phyloP scores from a whole-genome alignment of 1,139 yeast species.

The Trichomonascaceae sp. region DNA sequence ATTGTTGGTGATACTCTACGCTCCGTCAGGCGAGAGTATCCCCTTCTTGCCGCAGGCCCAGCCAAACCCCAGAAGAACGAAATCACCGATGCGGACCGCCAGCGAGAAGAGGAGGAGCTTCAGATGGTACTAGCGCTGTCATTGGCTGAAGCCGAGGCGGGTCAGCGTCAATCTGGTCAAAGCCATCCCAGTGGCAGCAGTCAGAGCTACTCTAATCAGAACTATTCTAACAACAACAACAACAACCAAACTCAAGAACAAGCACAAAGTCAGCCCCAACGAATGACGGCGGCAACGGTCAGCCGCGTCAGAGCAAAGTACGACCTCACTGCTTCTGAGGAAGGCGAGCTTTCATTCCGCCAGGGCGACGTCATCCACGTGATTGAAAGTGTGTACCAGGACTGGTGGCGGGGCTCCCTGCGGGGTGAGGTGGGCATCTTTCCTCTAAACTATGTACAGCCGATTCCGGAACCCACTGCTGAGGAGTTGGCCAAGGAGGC shows the following conservation, averaged over 20 bases:
- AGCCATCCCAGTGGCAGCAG: conserved; percentile 2
- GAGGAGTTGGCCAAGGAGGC: conserved; percentile 35
- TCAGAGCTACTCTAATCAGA: conserved; percentile 5
- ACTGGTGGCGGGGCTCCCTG: conserved; percentile 92
- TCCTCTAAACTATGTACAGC: conserved; percentile 85
- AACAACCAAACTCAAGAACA: conserved; percentile 5
- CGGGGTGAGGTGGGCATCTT: conserved; percentile 79
- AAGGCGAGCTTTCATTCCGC: conserved; percentile 31
- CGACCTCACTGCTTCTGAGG: conserved; percentile 52
- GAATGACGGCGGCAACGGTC: conserved; percentile 31
- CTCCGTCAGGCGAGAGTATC: conserved; percentile 20
- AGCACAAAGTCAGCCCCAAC: conserved; percentile 5
- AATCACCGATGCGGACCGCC: conserved; percentile 35
- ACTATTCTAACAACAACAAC: conserved; percentile 4
- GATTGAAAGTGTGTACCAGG: conserved; percentile 75
- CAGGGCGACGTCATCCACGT: conserved; percentile 48
- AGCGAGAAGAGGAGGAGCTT: conserved; percentile 66
- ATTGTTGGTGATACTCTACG: conserved; percentile 52
- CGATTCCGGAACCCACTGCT: conserved; percentile 53
- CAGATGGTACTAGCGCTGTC: conserved; percentile 70
- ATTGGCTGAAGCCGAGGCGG: conserved; percentile 36
- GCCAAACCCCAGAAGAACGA: conserved; percentile 49
- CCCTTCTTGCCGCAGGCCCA: conserved; percentile 30
- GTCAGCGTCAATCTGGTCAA: too few relatives aligned
- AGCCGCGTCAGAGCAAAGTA: conserved; percentile 74